Conservation (phyloP, 2,329 filamentous ascomycete genomes). For the Aschersonia sp. region DNA sequence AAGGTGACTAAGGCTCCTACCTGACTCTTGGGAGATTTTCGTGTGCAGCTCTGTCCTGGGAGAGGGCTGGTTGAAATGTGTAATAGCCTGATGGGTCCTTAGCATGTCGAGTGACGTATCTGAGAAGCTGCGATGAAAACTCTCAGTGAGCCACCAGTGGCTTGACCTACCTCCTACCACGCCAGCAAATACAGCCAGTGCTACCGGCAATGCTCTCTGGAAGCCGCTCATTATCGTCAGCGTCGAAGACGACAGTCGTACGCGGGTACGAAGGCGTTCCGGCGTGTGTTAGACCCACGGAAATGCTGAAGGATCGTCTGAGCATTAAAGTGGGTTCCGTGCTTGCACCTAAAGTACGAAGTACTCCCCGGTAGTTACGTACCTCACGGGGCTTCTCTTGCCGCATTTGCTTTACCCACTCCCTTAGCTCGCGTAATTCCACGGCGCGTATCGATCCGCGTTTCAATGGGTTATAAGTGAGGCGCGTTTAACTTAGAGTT, state of each 20-base stretch:
- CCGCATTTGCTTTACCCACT: constrained; percentile 1
- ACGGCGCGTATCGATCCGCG: not conserved
- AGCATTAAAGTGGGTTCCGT: too few species aligned
- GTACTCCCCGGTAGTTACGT: too few species aligned
- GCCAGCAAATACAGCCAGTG: constrained; percentile 21
- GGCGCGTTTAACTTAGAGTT: too few species aligned
- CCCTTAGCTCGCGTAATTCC: not conserved
- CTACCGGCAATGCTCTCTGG: constrained; percentile 18
- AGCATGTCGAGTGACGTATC: not conserved
- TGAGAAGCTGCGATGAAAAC: too few species aligned
- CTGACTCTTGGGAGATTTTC: not conserved
- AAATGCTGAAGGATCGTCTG: too few species aligned
- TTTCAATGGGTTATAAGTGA: not conserved
- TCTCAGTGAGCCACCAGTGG: not conserved
- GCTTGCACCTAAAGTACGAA: too few species aligned
- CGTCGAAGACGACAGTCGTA: not conserved
- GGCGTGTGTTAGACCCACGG: too few species aligned
- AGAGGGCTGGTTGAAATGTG: constrained; percentile 21
- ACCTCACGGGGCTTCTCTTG: too few species aligned
- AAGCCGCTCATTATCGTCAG: constrained; percentile 16
- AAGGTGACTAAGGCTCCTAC: not conserved
- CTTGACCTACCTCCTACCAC: constrained; percentile 17
- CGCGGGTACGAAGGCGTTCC: not conserved
- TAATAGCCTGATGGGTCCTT: constrained; percentile 16
- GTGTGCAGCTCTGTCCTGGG: constrained; percentile 7